These are phyloP conservation scores for Aspergillus incahuasiensis DNA, from an alignment of 495 filamentous ascomycete species.

Conservation along the genomic window DNA sequence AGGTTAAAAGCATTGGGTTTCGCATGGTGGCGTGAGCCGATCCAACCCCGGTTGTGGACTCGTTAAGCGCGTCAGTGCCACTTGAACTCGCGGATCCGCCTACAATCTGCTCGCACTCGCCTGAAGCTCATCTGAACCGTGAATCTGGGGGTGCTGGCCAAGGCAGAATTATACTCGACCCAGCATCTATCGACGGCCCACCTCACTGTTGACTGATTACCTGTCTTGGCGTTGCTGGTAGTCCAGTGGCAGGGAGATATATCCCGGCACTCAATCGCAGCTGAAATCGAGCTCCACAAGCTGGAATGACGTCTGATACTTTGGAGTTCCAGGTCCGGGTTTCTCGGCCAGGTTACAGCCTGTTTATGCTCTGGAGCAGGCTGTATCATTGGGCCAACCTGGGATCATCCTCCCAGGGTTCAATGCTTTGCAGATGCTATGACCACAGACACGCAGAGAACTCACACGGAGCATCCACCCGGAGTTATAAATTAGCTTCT, in stretches of 20 bases:
- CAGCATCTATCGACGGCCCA: conserved; percentile 10
- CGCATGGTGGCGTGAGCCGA: background rate
- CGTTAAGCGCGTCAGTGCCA: background rate
- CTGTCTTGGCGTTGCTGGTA: conserved; percentile 10
- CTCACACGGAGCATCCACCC: conserved; percentile 7
- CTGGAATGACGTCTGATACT: conserved; percentile 19
- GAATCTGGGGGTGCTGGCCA: conserved; percentile 12
- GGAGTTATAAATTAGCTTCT: conserved; percentile 38
- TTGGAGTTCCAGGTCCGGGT: conserved; percentile 15
- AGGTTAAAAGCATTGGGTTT: background rate
- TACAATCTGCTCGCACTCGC: conserved; percentile 7
- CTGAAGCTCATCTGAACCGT: conserved; percentile 13
- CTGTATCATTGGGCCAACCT: conserved; percentile 9
- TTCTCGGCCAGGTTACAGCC: conserved; percentile 12
- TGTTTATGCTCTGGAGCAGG: conserved; percentile 6
- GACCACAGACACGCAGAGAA: conserved; percentile 12
- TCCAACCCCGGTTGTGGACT: background rate
- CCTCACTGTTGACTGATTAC: conserved; percentile 18
- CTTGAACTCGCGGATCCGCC: conserved; percentile 8
- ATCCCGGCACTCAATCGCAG: conserved; percentile 1
- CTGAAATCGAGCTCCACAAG: conserved; percentile 12
- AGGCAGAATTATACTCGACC: conserved; percentile 6
- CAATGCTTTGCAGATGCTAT: background rate
- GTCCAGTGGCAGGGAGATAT: background rate
- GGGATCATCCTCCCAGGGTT: conserved; percentile 14